Base-by-base conservation (phyloP, 805 yeast species). In the Candida insectalens region DNA sequence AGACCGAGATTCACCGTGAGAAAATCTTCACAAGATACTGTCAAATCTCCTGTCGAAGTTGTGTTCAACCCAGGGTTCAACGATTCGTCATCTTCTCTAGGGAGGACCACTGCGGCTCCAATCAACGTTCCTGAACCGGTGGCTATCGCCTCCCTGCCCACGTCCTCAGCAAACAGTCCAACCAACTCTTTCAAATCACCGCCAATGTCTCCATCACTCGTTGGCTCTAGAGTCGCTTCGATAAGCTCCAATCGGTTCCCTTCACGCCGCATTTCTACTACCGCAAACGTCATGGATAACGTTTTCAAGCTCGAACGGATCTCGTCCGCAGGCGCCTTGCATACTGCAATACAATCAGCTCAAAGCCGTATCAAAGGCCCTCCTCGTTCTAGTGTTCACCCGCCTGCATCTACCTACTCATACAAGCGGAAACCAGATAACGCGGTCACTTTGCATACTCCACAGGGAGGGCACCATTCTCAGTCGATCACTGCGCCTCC, bases 241-340 rank as follows among this genome's bases (percentile, higher is more conserved):
- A 21, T 21, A 12, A 12, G 10, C 10, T 8, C 10, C 23, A 12
- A 12, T 12, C 7, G 23, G 23, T 12, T 21, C 23, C 23, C 23
- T 8, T 21, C 23, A 12, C 38, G 46, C 25, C 40, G 45, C 14
- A 37, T 37, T 4, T 39, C 50, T 2, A 34, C 47, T 4, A 34
- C 48, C 3, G 33, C 37, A 8, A 36, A 42, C 23, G 42, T 46
- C 15, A 38, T 45, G 36, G 53, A 54, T 19, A 47, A 44, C 27
- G 43, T 45, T 10, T 48, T 51, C 31, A 48, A 59, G 35, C 43
- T 62, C 26, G 67, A 65, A 38, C 43, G 64, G 19, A 63, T 57
- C 35, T 67, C 69, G 0, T 67, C 74, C 3, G 57, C 66, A 1
- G 67, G 72, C 2, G 68, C 75, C 0, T 45, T 70, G 27, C 7